phyloP scores from a whole-genome alignment of 192 early-diverging fungal species.

The Coemansia sp. region DNA sequence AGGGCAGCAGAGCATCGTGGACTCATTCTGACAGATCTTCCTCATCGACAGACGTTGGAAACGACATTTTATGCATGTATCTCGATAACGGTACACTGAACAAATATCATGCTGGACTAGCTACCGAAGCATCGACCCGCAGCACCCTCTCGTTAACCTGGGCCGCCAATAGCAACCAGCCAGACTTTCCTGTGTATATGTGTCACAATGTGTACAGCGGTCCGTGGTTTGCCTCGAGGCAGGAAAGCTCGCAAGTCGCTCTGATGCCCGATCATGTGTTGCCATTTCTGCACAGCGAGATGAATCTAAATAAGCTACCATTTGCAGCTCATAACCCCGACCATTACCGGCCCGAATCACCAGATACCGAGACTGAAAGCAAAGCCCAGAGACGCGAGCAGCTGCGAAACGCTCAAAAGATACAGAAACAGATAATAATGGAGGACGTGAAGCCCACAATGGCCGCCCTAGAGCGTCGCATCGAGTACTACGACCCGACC shows the following conservation, averaged over 20 bases:
- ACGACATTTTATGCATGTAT: conserved; percentile 12
- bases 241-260: conserved; percentile 4
- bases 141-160: conserved; percentile 32
- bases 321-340: neutral
- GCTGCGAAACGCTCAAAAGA: conserved; percentile 32
- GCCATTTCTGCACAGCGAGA: conserved; percentile 44
- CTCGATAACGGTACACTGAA: conserved; percentile 22
- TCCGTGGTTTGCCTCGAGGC: conserved; percentile 41
- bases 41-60: neutral
- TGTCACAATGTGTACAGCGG: conserved; percentile 20
- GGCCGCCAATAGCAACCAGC: conserved; percentile 4
- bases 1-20: conserved; percentile 1
- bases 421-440: conserved; percentile 43
- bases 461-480: conserved; percentile 28
- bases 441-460: conserved; percentile 25
- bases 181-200: conserved; percentile 2
- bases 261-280: conserved; percentile 23
- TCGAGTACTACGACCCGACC: conserved; percentile 25
- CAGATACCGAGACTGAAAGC: conserved; percentile 8
- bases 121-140: conserved; percentile 19
- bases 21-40: neutral
- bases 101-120: conserved; percentile 23
- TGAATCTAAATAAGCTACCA: conserved; percentile 39
- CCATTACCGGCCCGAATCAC: neutral
- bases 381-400: conserved; percentile 18